Base-by-base conservation (phyloP, 1,284 basidiomycete species). In the Wallemia mellicola region DNA sequence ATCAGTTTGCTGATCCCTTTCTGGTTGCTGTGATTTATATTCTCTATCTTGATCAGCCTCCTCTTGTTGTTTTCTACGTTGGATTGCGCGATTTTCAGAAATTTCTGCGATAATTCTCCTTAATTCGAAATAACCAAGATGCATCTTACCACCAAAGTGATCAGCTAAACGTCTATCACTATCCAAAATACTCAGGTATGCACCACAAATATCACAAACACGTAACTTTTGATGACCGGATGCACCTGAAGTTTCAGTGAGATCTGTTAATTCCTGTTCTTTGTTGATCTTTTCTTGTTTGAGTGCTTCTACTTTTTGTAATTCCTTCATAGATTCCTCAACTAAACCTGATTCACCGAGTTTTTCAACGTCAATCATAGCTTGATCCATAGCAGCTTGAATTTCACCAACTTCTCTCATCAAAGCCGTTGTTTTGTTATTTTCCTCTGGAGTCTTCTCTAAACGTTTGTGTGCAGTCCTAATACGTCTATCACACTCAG, bases 131-230 rank as follows among this genome's bases (percentile, higher is more conserved):
- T 98, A 99, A 11, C 94, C 94, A 66, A 98, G 72, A 74, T 98
- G 94, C 88, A 98, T 94, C 89, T 98, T 98, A 66, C 94, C 94
- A 72, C 94, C 94, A 73, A 99, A 99, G 71, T 99, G 94, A 74
- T 99, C 94, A 59, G 94, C 94, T 63, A 99, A 75, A 70, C 94
- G 87, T 70, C 94, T 82, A 74, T 99, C 94, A 63, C 91, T 96
- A 72, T 99, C 94, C 61, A 98, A 77, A 27, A 98, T 87, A 28
- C 87, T 94, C 57, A 99, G 76, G 74, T 98, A 98, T 24, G 94
- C 94, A 11, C 94, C 94, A 70, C 94, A 99, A 38, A 96, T 91
- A 73, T 99, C 94, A 73, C 94, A 98, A 26, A 99, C 94, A 64
- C 94, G 82, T 66, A 99, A 75, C 73, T 98, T 98, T 73, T 99